Percentiles rank a stretch among this genome's conserved stretches.
These are phyloP conservation scores for Phaeosphaeriaceae sp. DNA, from an alignment of 2,329 filamentous ascomycete species.

Conservation along the genomic window DNA sequence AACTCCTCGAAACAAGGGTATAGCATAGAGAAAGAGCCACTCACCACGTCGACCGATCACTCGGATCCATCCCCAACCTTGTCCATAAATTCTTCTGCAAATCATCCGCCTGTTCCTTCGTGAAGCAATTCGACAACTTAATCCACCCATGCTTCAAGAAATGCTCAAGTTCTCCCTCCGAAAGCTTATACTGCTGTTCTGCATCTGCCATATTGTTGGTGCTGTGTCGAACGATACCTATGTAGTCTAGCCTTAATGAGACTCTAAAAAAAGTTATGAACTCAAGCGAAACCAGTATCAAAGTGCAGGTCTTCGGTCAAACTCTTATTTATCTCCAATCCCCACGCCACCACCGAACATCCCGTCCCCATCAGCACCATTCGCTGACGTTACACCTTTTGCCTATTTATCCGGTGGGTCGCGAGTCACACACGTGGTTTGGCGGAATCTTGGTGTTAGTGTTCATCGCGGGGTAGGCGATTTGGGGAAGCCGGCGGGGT, in stretches of 20 bases:
- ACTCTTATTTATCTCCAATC: not conserved
- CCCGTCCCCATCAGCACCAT: not conserved
- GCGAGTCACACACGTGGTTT: conserved; percentile 17
- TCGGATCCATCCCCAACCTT: conserved; percentile 68
- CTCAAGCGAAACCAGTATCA: not conserved
- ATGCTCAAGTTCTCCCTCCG: conserved; percentile 57
- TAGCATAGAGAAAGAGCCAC: not conserved
- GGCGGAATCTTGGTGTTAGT: not conserved
- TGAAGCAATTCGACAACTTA: conserved; percentile 61
- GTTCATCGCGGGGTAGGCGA: conserved; percentile 19
- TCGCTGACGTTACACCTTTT: conserved; percentile 4
- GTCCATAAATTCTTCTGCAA: conserved; percentile 65
- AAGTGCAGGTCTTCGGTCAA: not conserved
- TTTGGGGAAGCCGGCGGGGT: conserved; percentile 29
- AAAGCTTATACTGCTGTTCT: conserved; percentile 44
- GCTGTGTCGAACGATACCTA: too few relatives aligned
- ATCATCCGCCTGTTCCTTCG: conserved; percentile 54
- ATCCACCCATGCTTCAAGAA: conserved; percentile 65
- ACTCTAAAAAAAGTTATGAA: too few relatives aligned
- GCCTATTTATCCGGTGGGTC: conserved; percentile 31
- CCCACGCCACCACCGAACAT: not conserved
- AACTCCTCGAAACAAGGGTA: not conserved
- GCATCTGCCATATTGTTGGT: conserved; percentile 21
- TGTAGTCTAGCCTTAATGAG: too few relatives aligned
- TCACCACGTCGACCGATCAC: conserved; percentile 69